Evolutionary conservation across 768 basidiomycete species (phyloP), one percentile per base, ranked within the genome.

Genomic region (Boletus rufocinnamomeus): DNA sequence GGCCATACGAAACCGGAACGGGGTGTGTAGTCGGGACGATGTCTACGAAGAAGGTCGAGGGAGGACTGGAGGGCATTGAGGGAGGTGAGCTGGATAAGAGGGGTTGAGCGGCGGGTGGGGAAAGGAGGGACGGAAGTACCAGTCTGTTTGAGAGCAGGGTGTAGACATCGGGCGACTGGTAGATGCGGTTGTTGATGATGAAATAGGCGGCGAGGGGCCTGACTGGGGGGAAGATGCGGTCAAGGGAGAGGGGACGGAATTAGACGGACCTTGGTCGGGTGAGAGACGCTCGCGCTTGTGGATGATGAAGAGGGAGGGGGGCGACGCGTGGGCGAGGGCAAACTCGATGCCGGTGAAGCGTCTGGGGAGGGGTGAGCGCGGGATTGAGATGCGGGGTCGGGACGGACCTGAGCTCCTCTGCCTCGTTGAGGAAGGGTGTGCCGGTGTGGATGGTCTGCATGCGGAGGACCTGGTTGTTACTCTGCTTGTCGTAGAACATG

Each of bases 401-500:
- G 38, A 57, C 55, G 16, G 38, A 63, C 93, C 79, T 92, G 61
- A 96, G 84, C 69, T 95, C 91, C 62, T 91, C 91, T 11, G 87
- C 86, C 71, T 95, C 94, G 63, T 95, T 88, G 9, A 80, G 76
- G 56, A 93, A 75, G 11, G 88, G 84, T 30, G 83, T 76, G n/a
- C 88, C 91, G 0, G 89, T 89, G 67, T 92, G 88, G 77, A 89
- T 87, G 0, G 91, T 95, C 73, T 96, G 94, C 94, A 96, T 96
- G 65, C 93, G 88, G 45, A 96, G 77, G 32, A 90, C 86, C 66
- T 94, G 91, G 72, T 96, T 96, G 73, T 89, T 95, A 76, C 90
- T 93, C 74, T 91, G 89, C 73, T 92, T 92, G 75, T 95, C 93
- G 71, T 93, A 96, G 77, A 94, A 95, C 85, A 93, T 93, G 30